phyloP scores from a whole-genome alignment of 441 rosid genomes.

The Arabidopsis hybrid region DNA sequence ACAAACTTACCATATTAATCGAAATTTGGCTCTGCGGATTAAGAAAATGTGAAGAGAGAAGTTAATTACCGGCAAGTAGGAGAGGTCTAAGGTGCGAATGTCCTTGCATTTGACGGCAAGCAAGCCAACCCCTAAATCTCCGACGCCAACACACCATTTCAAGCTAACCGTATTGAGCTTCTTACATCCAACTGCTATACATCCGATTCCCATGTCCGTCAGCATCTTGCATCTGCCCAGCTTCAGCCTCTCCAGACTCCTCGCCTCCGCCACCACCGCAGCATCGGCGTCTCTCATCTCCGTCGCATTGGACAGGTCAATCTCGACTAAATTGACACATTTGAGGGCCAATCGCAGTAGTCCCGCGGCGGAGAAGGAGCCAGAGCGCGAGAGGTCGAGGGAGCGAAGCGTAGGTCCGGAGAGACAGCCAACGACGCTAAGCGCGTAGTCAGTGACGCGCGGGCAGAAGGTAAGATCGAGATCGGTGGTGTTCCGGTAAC shows the following conservation, averaged over 20 bases:
- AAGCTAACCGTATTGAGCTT: conserved; percentile 71
- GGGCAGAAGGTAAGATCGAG: conserved; percentile 91
- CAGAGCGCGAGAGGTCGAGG: conserved; percentile 72
- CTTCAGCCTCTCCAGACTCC: conserved; percentile 73
- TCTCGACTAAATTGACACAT: conserved; percentile 63
- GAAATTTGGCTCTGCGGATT: too few relatives aligned
- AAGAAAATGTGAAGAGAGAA: background rate
- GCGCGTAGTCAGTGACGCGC: conserved; percentile 62
- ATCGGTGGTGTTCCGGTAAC: conserved; percentile 62
- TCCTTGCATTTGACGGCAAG: conserved; percentile 87
- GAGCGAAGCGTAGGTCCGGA: conserved; percentile 55
- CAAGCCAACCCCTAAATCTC: conserved; percentile 85
- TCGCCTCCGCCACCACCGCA: conserved; percentile 77
- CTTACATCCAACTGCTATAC: conserved; percentile 90
- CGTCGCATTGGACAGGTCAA: conserved; percentile 81
- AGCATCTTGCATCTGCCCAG: conserved; percentile 82
- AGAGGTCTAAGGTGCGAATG: conserved; percentile 79
- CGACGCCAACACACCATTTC: conserved; percentile 91
- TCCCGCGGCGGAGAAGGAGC: conserved; percentile 66
- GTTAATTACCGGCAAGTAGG: conserved; percentile 73
- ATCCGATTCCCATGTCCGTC: conserved; percentile 91
- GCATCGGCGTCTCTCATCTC: conserved; percentile 81
- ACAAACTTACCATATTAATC: background rate
- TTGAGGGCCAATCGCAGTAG: conserved; percentile 57
- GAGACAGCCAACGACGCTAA: conserved; percentile 50